Conservation (phyloP, 208 protist species). For the Leishmania turanica region DNA sequence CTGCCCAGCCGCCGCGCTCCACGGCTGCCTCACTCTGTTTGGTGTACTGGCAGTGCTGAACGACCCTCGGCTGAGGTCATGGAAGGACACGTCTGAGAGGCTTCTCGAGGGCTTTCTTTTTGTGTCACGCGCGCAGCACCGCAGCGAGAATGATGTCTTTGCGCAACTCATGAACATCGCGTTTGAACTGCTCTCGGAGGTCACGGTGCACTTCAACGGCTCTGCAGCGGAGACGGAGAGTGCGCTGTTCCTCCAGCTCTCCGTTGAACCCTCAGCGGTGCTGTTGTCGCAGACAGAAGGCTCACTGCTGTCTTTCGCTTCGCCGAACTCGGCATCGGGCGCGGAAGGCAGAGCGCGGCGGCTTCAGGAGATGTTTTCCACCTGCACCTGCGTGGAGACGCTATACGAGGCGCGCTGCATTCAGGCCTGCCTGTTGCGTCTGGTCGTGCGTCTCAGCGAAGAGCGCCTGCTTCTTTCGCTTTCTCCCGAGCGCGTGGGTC, state of each 20-base stretch:
- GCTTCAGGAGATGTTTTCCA: slow-evolving; percentile 15
- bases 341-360: not conserved
- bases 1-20: slow-evolving; percentile 46
- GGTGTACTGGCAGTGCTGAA: slow-evolving; percentile 53
- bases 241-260: slow-evolving; percentile 17
- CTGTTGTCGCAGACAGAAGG: not conserved
- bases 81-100: slow-evolving; percentile 32
- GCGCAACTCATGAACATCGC: slow-evolving; percentile 7
- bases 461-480: slow-evolving; percentile 2
- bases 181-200: slow-evolving; percentile 19
- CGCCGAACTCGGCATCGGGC: not conserved
- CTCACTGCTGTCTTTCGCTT: not conserved
- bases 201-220: slow-evolving; percentile 20
- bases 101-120: slow-evolving; percentile 40
- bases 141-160: slow-evolving; percentile 17
- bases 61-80: slow-evolving; percentile 14
- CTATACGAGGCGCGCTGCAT: slow-evolving; percentile 35
- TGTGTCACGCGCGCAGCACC: slow-evolving; percentile 27
- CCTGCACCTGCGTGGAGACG: slow-evolving; percentile 25
- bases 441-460: slow-evolving; percentile 22
- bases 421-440: slow-evolving; percentile 21
- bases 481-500: slow-evolving; percentile 7
- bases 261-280: not conserved
- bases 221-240: not conserved
- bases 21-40: slow-evolving; percentile 58